Evolutionary conservation across 2,329 filamentous ascomycete genomes (phyloP).

Genomic region (Colletotrichum orchidophilum): DNA sequence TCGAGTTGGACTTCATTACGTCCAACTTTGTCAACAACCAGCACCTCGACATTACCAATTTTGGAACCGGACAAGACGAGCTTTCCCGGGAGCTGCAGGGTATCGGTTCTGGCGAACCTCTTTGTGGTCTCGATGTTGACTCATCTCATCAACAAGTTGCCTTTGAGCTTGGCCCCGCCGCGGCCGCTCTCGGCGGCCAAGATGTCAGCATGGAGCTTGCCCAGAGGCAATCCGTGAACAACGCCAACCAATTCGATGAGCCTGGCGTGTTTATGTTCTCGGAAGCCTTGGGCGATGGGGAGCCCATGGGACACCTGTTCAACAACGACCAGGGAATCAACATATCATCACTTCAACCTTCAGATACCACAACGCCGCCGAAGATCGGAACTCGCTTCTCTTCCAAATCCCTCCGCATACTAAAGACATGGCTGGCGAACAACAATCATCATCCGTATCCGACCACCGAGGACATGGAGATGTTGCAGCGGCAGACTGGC

Average conservation of each 20-base stretch:
- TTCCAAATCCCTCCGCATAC: constrained; percentile 31
- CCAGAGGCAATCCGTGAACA: background rate
- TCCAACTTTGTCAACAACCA: background rate
- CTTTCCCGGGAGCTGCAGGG: background rate
- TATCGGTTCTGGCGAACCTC: background rate
- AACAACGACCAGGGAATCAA: too few species aligned
- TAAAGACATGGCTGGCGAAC: constrained; percentile 35
- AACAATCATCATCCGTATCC: constrained; percentile 25
- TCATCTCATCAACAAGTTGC: background rate
- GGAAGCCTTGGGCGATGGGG: background rate
- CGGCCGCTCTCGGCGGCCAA: background rate
- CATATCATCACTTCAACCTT: background rate
- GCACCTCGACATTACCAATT: background rate
- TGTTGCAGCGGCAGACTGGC: constrained; percentile 17
- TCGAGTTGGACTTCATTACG: constrained; percentile 4
- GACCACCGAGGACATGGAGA: constrained; percentile 18
- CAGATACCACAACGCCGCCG: constrained; percentile 9
- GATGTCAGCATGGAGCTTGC: background rate
- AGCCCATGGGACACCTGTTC: background rate
- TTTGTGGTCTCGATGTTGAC: background rate
- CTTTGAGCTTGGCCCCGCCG: background rate
- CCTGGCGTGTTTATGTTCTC: background rate
- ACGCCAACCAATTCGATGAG: background rate
- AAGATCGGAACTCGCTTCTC: constrained; percentile 39
- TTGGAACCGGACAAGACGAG: background rate